A percentile compares a stretch with the other conserved stretches of the same genome.
These are phyloP conservation scores for Exobasidium cylindrosporum DNA, from an alignment of 1,284 basidiomycete species.

Conservation along the genomic window DNA sequence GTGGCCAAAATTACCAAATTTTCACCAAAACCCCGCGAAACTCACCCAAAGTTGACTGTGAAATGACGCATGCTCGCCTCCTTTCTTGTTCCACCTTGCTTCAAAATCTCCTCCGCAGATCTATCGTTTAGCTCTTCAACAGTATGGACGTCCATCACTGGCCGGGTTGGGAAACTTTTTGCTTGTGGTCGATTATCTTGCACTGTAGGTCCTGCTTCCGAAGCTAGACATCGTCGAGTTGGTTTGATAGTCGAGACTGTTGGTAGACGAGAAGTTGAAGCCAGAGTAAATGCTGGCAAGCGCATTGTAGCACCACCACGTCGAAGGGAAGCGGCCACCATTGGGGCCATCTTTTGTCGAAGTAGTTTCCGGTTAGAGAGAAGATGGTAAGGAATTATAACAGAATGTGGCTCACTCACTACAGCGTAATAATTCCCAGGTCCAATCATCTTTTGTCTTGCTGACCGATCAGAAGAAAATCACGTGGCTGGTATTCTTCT, in stretches of 20 bases:
- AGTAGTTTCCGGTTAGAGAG: too few relatives aligned
- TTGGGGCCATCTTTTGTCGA: slow-evolving; percentile 10
- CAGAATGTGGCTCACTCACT: too few relatives aligned
- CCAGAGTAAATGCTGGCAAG: background rate
- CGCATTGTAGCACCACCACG: slow-evolving; percentile 4
- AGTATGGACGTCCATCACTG: slow-evolving; percentile 34
- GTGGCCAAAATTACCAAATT: background rate
- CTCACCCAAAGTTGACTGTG: slow-evolving; percentile 54
- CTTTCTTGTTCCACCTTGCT: slow-evolving; percentile 69
- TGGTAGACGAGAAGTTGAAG: slow-evolving; percentile 1
- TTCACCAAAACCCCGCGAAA: background rate
- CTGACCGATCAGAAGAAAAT: too few relatives aligned
- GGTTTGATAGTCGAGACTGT: background rate
- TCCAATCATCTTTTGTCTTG: too few relatives aligned
- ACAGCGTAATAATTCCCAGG: too few relatives aligned
- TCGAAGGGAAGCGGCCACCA: slow-evolving; percentile 1
- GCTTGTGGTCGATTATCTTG: slow-evolving; percentile 24
- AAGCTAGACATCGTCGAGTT: slow-evolving; percentile 31
- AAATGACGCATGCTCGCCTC: slow-evolving; percentile 71
- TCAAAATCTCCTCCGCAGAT: slow-evolving; percentile 72
- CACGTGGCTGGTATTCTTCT: too few relatives aligned
- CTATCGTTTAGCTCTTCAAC: slow-evolving; percentile 66
- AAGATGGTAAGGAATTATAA: too few relatives aligned
- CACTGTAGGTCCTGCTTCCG: slow-evolving; percentile 22
- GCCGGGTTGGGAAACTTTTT: slow-evolving; percentile 25